Conservation (phyloP, 768 basidiomycete genomes). For the Amanita pseudoporphyria region DNA sequence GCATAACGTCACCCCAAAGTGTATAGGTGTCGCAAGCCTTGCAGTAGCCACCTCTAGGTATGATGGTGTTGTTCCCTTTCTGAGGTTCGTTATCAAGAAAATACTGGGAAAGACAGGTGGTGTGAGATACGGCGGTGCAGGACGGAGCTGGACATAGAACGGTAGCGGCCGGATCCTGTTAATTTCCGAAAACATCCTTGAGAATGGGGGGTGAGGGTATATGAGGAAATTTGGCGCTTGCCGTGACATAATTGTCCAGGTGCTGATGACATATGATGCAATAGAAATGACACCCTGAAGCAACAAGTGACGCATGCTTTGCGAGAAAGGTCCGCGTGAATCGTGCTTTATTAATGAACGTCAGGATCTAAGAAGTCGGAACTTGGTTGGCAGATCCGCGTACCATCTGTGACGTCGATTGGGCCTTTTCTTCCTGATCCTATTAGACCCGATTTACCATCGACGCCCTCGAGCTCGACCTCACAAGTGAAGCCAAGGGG, state of each 20-base stretch:
- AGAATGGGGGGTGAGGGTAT: not conserved
- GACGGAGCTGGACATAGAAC: conserved; percentile 41
- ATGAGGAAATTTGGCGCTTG: conserved; percentile 18
- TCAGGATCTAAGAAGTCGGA: not conserved
- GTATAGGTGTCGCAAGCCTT: conserved; percentile 39
- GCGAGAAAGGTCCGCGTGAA: conserved; percentile 40
- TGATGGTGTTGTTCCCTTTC: conserved; percentile 18
- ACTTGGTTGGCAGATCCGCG: conserved; percentile 3
- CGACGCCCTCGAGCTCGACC: conserved; percentile 59
- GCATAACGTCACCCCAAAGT: conserved; percentile 63
- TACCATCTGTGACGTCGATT: conserved; percentile 51
- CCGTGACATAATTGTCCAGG: conserved; percentile 30
- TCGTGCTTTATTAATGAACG: conserved; percentile 21
- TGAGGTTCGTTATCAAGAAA: conserved; percentile 27
- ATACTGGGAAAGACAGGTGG: conserved; percentile 41
- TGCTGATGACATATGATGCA: conserved; percentile 41
- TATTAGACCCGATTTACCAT: conserved; percentile 45
- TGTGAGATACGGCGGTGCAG: conserved; percentile 48
- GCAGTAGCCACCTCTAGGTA: conserved; percentile 60
- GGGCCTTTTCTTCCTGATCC: conserved; percentile 49
- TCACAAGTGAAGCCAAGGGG: conserved; percentile 43
- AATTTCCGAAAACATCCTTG: conserved; percentile 2
- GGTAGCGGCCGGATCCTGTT: conserved; percentile 39
- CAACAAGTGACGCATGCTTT: conserved; percentile 36
- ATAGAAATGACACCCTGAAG: conserved; percentile 20